These are phyloP conservation scores for Cronartium quercuum DNA, from an alignment of 1,284 basidiomycete species.

Conservation along the genomic window DNA sequence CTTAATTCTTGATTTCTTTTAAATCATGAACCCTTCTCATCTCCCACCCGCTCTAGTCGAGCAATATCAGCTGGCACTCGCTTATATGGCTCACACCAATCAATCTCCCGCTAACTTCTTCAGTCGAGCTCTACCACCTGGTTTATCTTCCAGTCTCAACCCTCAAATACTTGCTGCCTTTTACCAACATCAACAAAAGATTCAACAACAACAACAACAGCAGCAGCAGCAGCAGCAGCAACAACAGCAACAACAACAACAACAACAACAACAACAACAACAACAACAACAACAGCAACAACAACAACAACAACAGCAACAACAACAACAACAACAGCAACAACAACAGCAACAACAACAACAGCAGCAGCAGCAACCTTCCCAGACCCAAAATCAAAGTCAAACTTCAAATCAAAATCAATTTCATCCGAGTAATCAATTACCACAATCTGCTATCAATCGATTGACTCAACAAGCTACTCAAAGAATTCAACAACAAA, in stretches of 20 bases:
- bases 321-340: constrained; percentile 11
- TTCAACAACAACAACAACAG: constrained; percentile 12
- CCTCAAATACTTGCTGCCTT: constrained; percentile 17
- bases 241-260: constrained; percentile 8
- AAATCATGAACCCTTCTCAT: too few relatives aligned
- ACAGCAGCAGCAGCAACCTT: constrained; percentile 12
- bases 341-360: constrained; percentile 1
- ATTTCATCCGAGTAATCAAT: constrained; percentile 14
- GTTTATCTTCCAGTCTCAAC: constrained; percentile 11
- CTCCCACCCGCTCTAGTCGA: neutral
- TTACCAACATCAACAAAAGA: constrained; percentile 2
- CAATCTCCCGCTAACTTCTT: constrained; percentile 15
- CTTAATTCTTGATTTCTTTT: too few relatives aligned
- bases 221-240: constrained; percentile 13
- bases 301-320: neutral
- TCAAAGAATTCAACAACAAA: constrained; percentile 14
- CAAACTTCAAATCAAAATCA: constrained; percentile 7
- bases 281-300: constrained; percentile 6
- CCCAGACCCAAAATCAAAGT: constrained; percentile 3
- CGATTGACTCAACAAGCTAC: constrained; percentile 18
- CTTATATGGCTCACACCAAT: constrained; percentile 3
- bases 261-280: constrained; percentile 22
- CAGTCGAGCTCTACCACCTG: constrained; percentile 22
- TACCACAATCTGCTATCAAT: constrained; percentile 1
- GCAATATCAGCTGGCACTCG: constrained; percentile 19